Evolutionary conservation across 495 filamentous ascomycete species (phyloP).

Genomic region (Aspergillus asperescens): DNA sequence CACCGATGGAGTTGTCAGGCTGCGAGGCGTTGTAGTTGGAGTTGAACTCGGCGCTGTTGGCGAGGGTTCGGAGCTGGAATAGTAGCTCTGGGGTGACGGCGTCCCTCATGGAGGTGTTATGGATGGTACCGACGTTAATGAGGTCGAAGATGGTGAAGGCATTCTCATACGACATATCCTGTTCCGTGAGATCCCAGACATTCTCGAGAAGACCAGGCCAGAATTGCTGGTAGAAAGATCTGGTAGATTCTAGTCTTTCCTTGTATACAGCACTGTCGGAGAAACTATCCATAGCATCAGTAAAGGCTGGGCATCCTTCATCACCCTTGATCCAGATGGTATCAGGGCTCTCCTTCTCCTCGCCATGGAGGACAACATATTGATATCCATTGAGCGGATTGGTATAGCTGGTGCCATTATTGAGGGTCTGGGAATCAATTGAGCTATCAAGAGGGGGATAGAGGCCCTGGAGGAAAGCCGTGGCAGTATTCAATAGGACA

Average conservation of each 20-base stretch:
- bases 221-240: conserved; percentile 53
- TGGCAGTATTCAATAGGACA: conserved; percentile 49
- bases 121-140: conserved; percentile 40
- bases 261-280: conserved; percentile 54
- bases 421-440: conserved; percentile 30
- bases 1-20: conserved; percentile 32
- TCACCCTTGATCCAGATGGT: conserved; percentile 48
- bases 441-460: conserved; percentile 46
- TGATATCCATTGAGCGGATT: conserved; percentile 52
- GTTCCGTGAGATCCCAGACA: conserved; percentile 37
- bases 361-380: conserved; percentile 36
- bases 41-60: conserved; percentile 7
- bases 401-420: conserved; percentile 45
- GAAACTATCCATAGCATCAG: conserved; percentile 23
- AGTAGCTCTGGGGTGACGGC: conserved; percentile 21
- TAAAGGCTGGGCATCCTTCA: conserved; percentile 2
- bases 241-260: conserved; percentile 41
- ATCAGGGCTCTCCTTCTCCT: conserved; percentile 39
- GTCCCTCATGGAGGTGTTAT: conserved; percentile 35
- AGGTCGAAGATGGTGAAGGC: conserved; percentile 55
- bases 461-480: conserved; percentile 51
- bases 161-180: conserved; percentile 55
- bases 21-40: conserved; percentile 25
- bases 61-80: conserved; percentile 33
- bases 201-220: conserved; percentile 49